phyloP scores from a whole-genome alignment of 768 basidiomycete species.

The Cystofilobasidium capitatum region DNA sequence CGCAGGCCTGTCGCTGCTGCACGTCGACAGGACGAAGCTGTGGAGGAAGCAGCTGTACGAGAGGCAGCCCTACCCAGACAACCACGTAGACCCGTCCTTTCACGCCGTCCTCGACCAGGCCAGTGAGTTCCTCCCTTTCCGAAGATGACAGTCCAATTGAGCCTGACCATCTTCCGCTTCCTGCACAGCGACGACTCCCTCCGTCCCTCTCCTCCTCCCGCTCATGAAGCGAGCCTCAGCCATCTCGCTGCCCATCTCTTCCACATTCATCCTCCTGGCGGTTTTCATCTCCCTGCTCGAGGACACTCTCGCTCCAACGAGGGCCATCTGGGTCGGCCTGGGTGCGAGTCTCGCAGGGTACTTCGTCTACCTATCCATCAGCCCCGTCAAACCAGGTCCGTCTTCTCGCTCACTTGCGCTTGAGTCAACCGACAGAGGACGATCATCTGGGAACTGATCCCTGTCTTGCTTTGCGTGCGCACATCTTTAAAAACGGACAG shows the following conservation, averaged over 20 bases:
- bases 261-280: constrained; percentile 69
- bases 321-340: constrained; percentile 18
- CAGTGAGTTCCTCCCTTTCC: constrained; percentile 1
- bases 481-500: too few species aligned
- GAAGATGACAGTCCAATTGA: background rate
- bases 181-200: constrained; percentile 49
- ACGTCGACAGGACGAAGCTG: background rate
- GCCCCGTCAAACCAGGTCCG: background rate
- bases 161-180: constrained; percentile 42
- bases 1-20: background rate
- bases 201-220: constrained; percentile 43
- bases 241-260: constrained; percentile 73
- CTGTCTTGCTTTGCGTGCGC: background rate
- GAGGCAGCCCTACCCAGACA: constrained; percentile 50
- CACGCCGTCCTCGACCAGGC: constrained; percentile 38
- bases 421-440: background rate
- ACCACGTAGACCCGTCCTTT: constrained; percentile 72
- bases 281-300: constrained; percentile 65
- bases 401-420: background rate
- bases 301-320: constrained; percentile 41
- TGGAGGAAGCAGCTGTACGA: constrained; percentile 19
- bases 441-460: background rate
- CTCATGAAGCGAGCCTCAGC: constrained; percentile 61
- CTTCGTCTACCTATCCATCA: background rate
- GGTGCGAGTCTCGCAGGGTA: background rate